A percentile compares a stretch with the other conserved stretches of the same genome.
phyloP scores from a whole-genome alignment of 1,139 yeast species.

The Scheffersomyces insectosa region DNA sequence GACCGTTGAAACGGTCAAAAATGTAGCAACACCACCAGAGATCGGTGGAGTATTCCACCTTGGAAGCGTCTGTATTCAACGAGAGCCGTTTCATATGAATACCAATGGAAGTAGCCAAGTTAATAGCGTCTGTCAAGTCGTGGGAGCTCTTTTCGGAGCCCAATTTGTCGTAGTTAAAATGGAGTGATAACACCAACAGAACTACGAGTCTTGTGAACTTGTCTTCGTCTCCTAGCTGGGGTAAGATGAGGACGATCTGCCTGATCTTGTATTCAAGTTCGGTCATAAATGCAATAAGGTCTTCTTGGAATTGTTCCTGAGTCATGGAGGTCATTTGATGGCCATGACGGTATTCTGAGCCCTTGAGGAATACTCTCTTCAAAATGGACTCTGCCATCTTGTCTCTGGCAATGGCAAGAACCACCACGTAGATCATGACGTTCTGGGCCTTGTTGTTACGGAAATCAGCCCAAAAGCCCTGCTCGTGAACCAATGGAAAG shows the following conservation, averaged over 20 bases:
- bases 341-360: background rate
- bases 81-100: constrained; percentile 33
- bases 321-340: constrained; percentile 3
- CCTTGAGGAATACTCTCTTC: constrained; percentile 17
- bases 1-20: constrained; percentile 37
- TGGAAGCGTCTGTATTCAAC: constrained; percentile 13
- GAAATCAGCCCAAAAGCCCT: constrained; percentile 31
- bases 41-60: constrained; percentile 23
- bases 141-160: constrained; percentile 41
- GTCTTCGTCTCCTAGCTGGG: constrained; percentile 40
- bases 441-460: constrained; percentile 21
- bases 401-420: constrained; percentile 31
- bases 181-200: constrained; percentile 29
- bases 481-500: constrained; percentile 33
- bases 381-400: constrained; percentile 29
- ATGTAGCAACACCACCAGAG: constrained; percentile 41
- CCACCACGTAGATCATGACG: constrained; percentile 28
- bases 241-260: constrained; percentile 33
- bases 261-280: constrained; percentile 39
- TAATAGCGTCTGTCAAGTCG: constrained; percentile 34
- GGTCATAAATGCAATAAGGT: constrained; percentile 20
- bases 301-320: constrained; percentile 10
- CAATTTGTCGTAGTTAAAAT: constrained; percentile 29
- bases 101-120: constrained; percentile 30
- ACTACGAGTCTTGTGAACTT: constrained; percentile 30